Conservation (phyloP, 2,329 filamentous ascomycete species). For the Exophiala viscosa region DNA sequence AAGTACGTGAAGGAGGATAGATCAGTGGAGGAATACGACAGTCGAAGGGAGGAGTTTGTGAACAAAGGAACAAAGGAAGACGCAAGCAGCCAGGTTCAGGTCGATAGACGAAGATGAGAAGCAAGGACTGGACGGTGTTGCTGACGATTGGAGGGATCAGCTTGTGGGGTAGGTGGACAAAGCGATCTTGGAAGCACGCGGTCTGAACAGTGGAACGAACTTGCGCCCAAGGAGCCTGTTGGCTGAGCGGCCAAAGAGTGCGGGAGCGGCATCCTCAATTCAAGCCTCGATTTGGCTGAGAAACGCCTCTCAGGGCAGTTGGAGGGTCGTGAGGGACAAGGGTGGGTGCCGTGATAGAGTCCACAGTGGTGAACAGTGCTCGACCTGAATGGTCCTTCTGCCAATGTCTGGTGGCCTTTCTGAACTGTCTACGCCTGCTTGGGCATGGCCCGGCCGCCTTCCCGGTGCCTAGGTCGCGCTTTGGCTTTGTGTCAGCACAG, state of each 20-base stretch:
- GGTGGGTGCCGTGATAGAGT: neutral
- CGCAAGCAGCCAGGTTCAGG: conserved; percentile 11
- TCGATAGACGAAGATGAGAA: conserved; percentile 14
- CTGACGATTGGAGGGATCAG: conserved; percentile 25
- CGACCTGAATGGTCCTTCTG: conserved; percentile 4
- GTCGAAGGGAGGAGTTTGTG: conserved; percentile 3
- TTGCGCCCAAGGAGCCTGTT: neutral
- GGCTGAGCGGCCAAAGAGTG: conserved; percentile 4
- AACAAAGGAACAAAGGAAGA: conserved; percentile 10
- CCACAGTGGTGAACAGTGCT: conserved; percentile 2
- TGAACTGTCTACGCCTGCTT: conserved; percentile 8
- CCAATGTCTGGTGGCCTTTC: neutral
- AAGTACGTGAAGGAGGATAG: conserved; percentile 9
- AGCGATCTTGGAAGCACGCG: conserved; percentile 25
- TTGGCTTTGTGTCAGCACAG: conserved; percentile 18
- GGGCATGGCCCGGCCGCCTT: conserved; percentile 19
- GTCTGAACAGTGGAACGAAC: conserved; percentile 20
- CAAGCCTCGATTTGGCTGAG: conserved; percentile 18
- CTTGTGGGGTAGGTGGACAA: conserved; percentile 14
- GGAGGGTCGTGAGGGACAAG: conserved; percentile 5
- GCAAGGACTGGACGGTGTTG: conserved; percentile 12
- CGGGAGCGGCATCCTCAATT: conserved; percentile 10
- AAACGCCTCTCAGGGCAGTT: conserved; percentile 6
- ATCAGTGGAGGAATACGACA: conserved; percentile 1
- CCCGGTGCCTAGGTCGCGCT: conserved; percentile 15